Percentiles rank a stretch among this genome's conserved stretches.
Evolutionary conservation across 2,329 filamentous ascomycete species (phyloP).

Genomic region (Cordyceps tenuipes): DNA sequence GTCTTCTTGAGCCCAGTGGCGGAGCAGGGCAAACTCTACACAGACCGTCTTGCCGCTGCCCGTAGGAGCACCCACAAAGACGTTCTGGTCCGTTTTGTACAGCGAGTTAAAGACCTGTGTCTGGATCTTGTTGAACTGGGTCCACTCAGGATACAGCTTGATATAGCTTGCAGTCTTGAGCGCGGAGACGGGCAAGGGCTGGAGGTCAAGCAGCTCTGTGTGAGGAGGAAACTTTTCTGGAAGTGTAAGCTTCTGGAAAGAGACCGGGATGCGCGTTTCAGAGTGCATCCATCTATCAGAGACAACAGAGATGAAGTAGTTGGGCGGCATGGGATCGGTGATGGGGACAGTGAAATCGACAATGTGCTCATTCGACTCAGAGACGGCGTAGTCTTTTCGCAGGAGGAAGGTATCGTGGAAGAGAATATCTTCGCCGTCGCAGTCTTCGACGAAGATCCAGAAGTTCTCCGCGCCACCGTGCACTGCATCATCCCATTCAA

Average conservation of each 20-base stretch:
- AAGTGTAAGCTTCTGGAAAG: slow-evolving; percentile 89
- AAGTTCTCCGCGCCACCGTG: slow-evolving; percentile 88
- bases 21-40: slow-evolving; percentile 85
- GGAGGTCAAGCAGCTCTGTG: slow-evolving; percentile 84
- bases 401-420: slow-evolving; percentile 93
- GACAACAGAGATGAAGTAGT: slow-evolving; percentile 93
- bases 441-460: slow-evolving; percentile 96
- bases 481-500: slow-evolving; percentile 86
- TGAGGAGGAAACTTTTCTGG: slow-evolving; percentile 94
- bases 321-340: slow-evolving; percentile 94
- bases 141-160: slow-evolving; percentile 72
- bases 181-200: slow-evolving; percentile 80
- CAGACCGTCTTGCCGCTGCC: slow-evolving; percentile 96
- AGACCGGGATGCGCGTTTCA: slow-evolving; percentile 85
- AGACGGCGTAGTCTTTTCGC: slow-evolving; percentile 76
- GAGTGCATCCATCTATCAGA: slow-evolving; percentile 99
- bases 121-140: slow-evolving; percentile 93
- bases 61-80: slow-evolving; percentile 85
- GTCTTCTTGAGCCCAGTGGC: slow-evolving; percentile 61
- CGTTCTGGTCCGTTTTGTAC: slow-evolving; percentile 85
- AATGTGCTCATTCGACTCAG: slow-evolving; percentile 85
- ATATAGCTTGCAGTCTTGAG: slow-evolving; percentile 80
- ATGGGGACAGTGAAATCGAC: slow-evolving; percentile 96
- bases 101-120: slow-evolving; percentile 95
- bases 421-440: slow-evolving; percentile 90